Evolutionary conservation across 805 yeast species (phyloP).

Genomic region (Lipomyces mesembrius): DNA sequence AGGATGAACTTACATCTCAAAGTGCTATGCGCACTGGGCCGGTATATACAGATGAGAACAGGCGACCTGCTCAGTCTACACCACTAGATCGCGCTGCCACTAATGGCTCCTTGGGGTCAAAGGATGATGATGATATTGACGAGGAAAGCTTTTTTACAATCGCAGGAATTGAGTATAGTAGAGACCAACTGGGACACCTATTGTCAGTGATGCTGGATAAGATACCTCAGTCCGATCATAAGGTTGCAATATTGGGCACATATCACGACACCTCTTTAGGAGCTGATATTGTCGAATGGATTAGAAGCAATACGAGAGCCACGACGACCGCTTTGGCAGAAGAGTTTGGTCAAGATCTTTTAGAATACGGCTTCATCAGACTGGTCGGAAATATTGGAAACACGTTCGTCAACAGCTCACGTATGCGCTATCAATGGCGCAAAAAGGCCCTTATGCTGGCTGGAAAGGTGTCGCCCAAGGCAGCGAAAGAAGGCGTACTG

Average conservation of each 20-base stretch:
- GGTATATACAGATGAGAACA: neutral
- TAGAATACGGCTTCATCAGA: slow-evolving; percentile 43
- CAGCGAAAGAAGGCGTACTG: slow-evolving; percentile 34
- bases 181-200: slow-evolving; percentile 51
- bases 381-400: slow-evolving; percentile 28
- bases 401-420: slow-evolving; percentile 73
- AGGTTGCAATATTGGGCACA: slow-evolving; percentile 71
- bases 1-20: neutral
- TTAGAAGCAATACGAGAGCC: slow-evolving; percentile 54
- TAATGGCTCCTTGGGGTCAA: neutral
- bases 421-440: slow-evolving; percentile 81
- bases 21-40: neutral
- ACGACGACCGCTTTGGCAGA: slow-evolving; percentile 64
- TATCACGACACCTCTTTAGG: slow-evolving; percentile 68
- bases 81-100: neutral
- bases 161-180: slow-evolving; percentile 45
- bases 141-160: slow-evolving; percentile 28
- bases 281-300: slow-evolving; percentile 62
- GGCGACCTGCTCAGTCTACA: neutral
- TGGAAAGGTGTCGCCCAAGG: slow-evolving; percentile 28
- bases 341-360: slow-evolving; percentile 72
- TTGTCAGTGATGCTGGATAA: slow-evolving; percentile 52
- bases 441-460: slow-evolving; percentile 62
- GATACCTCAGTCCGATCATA: slow-evolving; percentile 59
- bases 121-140: slow-evolving; percentile 25